Base-by-base conservation (phyloP, 352 stramenopile genomes). In the Saprolegnia parasitica region DNA sequence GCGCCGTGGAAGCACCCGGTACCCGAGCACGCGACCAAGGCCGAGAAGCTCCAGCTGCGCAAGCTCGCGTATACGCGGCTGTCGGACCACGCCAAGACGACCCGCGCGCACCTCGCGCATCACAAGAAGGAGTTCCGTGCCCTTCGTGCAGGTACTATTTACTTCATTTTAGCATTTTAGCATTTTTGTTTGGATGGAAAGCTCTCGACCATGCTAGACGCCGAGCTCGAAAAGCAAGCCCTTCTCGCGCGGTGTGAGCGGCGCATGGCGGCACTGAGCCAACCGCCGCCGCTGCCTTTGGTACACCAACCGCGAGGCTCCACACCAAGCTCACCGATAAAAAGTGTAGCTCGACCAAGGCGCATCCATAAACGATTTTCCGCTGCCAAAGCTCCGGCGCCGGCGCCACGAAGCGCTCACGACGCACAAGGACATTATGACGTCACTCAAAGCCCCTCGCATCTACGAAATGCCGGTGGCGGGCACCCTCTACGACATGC, bases 391-490 rank as follows among this genome's bases (percentile, higher is more conserved):
- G 21, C 16, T 32, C 35, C 18, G 13, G 29, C n/a, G 24, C 15
- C 26, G 57, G 37, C 57, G 57, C 10, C 24, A 65, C 21, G 57
- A 29, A 49, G 57, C 57, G 0, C 24, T 65, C 18, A 23, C 32
- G 8, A 16, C 35, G 18, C 57, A 65, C 20, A 13, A 26, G 10
- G 10, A 29, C 15, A 32, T 65, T 8, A 35, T 65, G 20, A 18
- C 46, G 10, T 65, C 57, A 2, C 35, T 65, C 24, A 39, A 52
- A 11, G 26, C n/a, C 4, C 24, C 56, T 5, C n/a, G 24, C 21
- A 56, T 40, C 6, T 67, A 24, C 4, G 9, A 67, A 2, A 67
- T 67, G 58, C 58, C 58, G 6, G 45, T 67, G 1, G 58, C 39
- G 0, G 58, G 58, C 15, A 26, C 6, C 6, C 0, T 67, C 6